Evolutionary conservation across 805 yeast species (phyloP), one percentile per base, ranked within the genome.

Genomic region (Hanseniaspora osmophila): DNA sequence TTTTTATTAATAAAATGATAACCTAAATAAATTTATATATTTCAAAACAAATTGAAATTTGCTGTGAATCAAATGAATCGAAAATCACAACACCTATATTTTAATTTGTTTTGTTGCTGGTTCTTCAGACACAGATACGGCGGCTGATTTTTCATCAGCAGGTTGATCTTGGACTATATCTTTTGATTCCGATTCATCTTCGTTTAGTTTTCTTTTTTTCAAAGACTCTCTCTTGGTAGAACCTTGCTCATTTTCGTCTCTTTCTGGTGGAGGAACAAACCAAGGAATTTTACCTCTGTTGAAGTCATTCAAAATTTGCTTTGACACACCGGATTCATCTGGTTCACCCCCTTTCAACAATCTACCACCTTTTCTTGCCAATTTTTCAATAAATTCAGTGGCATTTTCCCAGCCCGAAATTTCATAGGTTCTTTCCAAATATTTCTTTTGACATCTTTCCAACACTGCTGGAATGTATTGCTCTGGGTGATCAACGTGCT

Each of bases 221-320:
- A 49, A 57, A n/a, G 48, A 55, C 18, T 49, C 59, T 29, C 54
- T 63, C 27, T 56, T 57, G 42, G 51, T 54, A 40, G 47, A 63
- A 49, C 67, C 75, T 51, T 73, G 76, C 13, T 69, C 72, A 52
- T 72, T 80, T 47, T 67, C 79, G 40, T 78, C 84, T 29, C 69
- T 69, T 53, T 79, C 75, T 38, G 97, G 96, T 29, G 98, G 98
- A 27, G 92, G 78, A 30, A 85, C 85, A 61, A 90, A 90, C 98
- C 98, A 90, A 19, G 98, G 98, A 46, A 90, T 90, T 58, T 86
- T 85, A 50, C 98, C 98, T 65, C 98, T 76, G 66, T 87, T 90
- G 71, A 90, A 90, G 63, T 90, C 98, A 55, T 86, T 86, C 62
- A 90, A 74, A 30, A 90, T 81, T 58, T 81, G 80, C 63, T 87